Evolutionary conservation across 2,329 filamentous ascomycete species (phyloP), one percentile per base, ranked within the genome.

Genomic region (Xylaria sp.): DNA sequence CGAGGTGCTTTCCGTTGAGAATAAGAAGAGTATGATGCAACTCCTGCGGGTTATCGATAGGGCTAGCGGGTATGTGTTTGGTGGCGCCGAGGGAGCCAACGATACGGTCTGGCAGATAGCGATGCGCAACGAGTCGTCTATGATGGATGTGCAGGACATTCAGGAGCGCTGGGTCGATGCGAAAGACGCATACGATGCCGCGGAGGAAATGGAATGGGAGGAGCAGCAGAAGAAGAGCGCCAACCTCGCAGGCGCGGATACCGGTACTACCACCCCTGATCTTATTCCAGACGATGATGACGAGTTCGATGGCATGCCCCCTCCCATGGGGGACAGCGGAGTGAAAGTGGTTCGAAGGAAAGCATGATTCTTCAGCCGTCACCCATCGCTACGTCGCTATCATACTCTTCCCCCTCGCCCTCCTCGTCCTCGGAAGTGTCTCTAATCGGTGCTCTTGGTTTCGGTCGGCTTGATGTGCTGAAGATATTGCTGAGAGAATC

Each of bases 101-200:
- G 94, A 99, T 75, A 94, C 90, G 6, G 87, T 99, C n/a, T 99
- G 95, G 95, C 92, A 96, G 73, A 89, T 98, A 46, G 92, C 95
- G 2, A 96, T 98, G 87, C 87, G 93, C 60, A 88, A 88, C 61
- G 88, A 89, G 61, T 86, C 88, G 37, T 87, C 87, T 33, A 80
- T 88, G 78, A 88, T 96, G 83, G 93, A 96, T 71, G 88, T 93
- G 9, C 83, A 89, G 63, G 94, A 99, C 77, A 89, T 98, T 66
- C 95, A 99, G 78, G 95, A 99, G 79, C 85, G 95, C 64, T 99
- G 95, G 95, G 80, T 99, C 33, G 94, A 98, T 78, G 84, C 89
- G 42, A 95, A 94, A 74, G 94, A 94, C 15, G 92, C 90, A 67
- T 92, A 92, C 72, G 95, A 99, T 76, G 89, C 89, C 69, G 79